These are phyloP conservation scores for Coniochaeta sp. DNA, from an alignment of 2,329 filamentous ascomycete genomes.

Conservation along the genomic window DNA sequence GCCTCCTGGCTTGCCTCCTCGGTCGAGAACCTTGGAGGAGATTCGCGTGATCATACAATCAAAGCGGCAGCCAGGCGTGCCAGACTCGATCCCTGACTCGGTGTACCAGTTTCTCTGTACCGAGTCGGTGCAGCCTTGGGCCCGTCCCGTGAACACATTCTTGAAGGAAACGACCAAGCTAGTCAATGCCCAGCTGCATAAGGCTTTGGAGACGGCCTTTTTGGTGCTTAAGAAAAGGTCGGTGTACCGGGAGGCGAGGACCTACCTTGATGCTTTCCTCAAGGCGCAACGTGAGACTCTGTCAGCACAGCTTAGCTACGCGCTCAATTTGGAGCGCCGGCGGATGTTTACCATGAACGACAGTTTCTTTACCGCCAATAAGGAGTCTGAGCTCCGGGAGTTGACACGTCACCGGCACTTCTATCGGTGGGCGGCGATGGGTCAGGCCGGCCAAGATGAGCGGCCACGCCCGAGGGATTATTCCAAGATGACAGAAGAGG, in stretches of 20 bases:
- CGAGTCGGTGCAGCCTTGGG: conserved; percentile 53
- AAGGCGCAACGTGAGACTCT: conserved; percentile 28
- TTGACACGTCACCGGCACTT: conserved; percentile 41
- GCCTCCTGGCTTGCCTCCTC: conserved; percentile 5
- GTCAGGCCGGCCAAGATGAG: conserved; percentile 11
- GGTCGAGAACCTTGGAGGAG: conserved; percentile 37
- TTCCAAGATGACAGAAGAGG: conserved; percentile 40
- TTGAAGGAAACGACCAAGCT: conserved; percentile 38
- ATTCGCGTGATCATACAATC: conserved; percentile 48
- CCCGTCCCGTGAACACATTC: conserved; percentile 40
- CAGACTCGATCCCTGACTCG: conserved; percentile 49
- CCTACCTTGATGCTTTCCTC: conserved; percentile 37
- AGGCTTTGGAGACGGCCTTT: conserved; percentile 40
- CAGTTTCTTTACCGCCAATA: conserved; percentile 37
- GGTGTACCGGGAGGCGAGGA: conserved; percentile 40
- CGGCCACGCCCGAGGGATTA: conserved; percentile 25
- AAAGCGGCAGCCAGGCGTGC: conserved; percentile 50
- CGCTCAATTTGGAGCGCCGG: conserved; percentile 45
- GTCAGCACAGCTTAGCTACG: conserved; percentile 27
- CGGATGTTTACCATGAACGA: conserved; percentile 52
- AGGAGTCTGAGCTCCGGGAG: conserved; percentile 35
- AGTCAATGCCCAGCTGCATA: conserved; percentile 36
- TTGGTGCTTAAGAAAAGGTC: conserved; percentile 36
- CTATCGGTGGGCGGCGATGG: conserved; percentile 35
- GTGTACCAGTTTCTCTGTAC: conserved; percentile 53